Percentiles rank a stretch among this genome's conserved stretches.
Conservation (phyloP, 2,329 filamentous ascomycete genomes). For the Ascochyta viciae-villosae region DNA sequence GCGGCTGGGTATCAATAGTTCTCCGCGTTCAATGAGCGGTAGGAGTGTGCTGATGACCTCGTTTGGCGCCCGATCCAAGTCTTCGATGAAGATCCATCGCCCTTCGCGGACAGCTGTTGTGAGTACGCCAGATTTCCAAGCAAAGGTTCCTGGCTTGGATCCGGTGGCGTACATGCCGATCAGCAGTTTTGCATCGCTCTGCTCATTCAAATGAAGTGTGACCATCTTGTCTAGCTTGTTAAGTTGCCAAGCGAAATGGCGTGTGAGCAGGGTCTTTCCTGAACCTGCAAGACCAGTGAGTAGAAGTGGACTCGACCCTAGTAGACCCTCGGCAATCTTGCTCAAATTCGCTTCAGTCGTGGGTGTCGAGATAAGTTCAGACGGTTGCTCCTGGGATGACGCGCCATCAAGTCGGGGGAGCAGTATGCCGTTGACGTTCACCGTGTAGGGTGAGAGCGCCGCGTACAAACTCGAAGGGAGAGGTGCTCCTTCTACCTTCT, state of each 20-base stretch:
- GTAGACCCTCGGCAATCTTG: constrained; percentile 71
- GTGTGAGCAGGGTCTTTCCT: constrained; percentile 87
- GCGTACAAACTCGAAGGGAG: constrained; percentile 15
- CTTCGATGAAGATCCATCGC: constrained; percentile 96
- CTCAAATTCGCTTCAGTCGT: constrained; percentile 78
- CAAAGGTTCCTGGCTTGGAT: constrained; percentile 84
- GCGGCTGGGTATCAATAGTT: constrained; percentile 86
- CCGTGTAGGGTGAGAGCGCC: constrained; percentile 41
- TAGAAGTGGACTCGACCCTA: constrained; percentile 74
- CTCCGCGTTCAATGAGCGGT: constrained; percentile 89
- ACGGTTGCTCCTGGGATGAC: constrained; percentile 34
- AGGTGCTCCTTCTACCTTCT: neutral
- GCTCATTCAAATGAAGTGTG: constrained; percentile 94
- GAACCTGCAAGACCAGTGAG: constrained; percentile 83
- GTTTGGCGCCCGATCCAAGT: constrained; percentile 91
- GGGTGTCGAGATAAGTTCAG: constrained; percentile 64
- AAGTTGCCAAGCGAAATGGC: constrained; percentile 80
- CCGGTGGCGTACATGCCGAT: constrained; percentile 94
- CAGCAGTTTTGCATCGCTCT: constrained; percentile 96
- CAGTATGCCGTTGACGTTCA: constrained; percentile 47
- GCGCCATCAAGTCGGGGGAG: constrained; percentile 47
- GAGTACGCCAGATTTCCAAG: constrained; percentile 89
- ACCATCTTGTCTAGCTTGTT: constrained; percentile 84
- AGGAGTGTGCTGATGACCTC: constrained; percentile 94
- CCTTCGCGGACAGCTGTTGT: constrained; percentile 94